These are phyloP conservation scores for Quercus lobata DNA, from an alignment of 331 rosid genomes.

Conservation along the genomic window DNA sequence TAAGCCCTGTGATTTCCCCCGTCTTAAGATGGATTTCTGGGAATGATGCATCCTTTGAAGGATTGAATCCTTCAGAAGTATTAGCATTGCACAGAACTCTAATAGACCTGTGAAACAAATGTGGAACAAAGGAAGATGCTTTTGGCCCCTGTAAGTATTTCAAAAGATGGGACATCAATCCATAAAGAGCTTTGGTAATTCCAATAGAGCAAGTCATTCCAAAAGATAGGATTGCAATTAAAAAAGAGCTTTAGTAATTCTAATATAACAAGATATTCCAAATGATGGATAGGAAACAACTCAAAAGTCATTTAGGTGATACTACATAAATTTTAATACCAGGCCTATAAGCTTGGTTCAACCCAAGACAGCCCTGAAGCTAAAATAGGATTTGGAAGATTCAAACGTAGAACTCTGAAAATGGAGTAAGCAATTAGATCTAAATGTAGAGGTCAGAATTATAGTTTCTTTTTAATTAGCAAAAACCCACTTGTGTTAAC, in stretches of 20 bases:
- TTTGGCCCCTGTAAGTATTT: slow-evolving; percentile 28
- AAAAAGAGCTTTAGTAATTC: neutral
- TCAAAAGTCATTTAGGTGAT: neutral
- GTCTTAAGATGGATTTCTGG: slow-evolving; percentile 36
- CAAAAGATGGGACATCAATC: neutral
- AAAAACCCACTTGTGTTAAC: too few relatives aligned
- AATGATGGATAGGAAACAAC: neutral
- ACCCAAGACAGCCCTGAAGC: too few relatives aligned
- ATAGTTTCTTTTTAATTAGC: too few relatives aligned
- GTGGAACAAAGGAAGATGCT: slow-evolving; percentile 30
- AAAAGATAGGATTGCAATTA: neutral
- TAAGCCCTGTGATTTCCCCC: slow-evolving; percentile 9
- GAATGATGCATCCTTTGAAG: slow-evolving; percentile 41
- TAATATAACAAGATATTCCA: neutral
- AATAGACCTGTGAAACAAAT: slow-evolving; percentile 37
- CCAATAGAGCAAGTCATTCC: neutral
- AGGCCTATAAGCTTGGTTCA: too few relatives aligned
- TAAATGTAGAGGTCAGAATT: too few relatives aligned
- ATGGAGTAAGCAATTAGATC: too few relatives aligned
- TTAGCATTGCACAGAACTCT: slow-evolving; percentile 60
- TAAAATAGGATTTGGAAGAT: too few relatives aligned
- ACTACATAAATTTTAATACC: neutral
- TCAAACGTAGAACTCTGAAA: too few relatives aligned
- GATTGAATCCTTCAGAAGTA: slow-evolving; percentile 50
- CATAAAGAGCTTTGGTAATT: neutral